Percentiles rank a stretch among this genome's conserved stretches.
Evolutionary conservation across 345 rosid species (phyloP).

Genomic region (Bruguiera gymnorhiza): DNA sequence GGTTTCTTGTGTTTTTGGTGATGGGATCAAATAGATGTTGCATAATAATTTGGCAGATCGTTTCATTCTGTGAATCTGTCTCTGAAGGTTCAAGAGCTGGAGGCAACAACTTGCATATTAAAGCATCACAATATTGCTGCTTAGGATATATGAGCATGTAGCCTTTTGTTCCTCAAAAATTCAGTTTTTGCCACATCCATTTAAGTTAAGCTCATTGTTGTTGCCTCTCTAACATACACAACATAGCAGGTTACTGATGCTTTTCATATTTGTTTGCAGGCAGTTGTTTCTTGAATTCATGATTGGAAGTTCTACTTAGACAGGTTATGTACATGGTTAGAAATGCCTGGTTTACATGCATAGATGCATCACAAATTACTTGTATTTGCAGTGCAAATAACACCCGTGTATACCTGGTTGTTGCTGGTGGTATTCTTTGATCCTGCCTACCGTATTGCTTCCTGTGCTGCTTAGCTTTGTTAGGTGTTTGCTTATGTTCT

Average conservation of each 20-base stretch:
- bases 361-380: no score
- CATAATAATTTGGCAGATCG: no score
- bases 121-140: not conserved
- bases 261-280: conserved; percentile 15
- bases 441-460: no score
- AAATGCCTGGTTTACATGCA: not conserved
- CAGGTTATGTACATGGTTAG: not conserved
- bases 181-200: no score
- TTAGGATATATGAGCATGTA: not conserved
- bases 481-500: no score
- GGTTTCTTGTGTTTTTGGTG: not conserved
- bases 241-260: not conserved
- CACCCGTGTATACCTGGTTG: no score
- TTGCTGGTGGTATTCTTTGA: no score
- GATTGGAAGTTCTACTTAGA: not conserved
- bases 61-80: no score
- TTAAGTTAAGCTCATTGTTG: not conserved
- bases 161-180: not conserved
- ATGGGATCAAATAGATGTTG: no score
- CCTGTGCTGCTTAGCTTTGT: no score
- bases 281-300: not conserved
- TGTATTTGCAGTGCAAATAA: no score
- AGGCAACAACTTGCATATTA: not conserved
- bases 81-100: no score
- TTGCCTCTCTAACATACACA: not conserved